These are phyloP conservation scores for Plasmodium gonderi DNA, from an alignment of 169 alveolate genomes.

Conservation along the genomic window DNA sequence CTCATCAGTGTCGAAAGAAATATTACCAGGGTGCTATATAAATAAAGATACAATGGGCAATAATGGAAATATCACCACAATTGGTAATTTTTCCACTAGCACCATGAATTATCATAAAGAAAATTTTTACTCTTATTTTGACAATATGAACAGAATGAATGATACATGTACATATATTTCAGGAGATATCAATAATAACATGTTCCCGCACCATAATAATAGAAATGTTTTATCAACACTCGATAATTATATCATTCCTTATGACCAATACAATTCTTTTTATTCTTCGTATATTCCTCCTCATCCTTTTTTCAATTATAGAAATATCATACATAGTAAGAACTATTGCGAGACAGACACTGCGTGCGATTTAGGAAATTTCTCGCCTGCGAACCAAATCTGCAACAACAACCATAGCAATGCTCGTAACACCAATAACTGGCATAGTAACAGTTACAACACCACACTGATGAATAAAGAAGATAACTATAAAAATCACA, in stretches of 20 bases:
- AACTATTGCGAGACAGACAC: not conserved
- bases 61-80: slow-evolving; percentile 1
- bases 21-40: no score
- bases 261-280: slow-evolving; percentile 6
- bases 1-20: no score
- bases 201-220: slow-evolving; percentile 13
- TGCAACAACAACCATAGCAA: not conserved
- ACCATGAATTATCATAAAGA: slow-evolving; percentile 27
- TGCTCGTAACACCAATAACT: not conserved
- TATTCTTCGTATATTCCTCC: slow-evolving; percentile 28
- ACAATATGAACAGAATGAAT: slow-evolving; percentile 10
- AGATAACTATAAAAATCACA: not conserved
- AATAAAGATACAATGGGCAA: slow-evolving; percentile 25
- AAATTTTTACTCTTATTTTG: not conserved
- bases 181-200: not conserved
- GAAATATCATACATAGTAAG: not conserved
- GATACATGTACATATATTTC: not conserved
- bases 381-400: no score
- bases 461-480: not conserved
- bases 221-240: not conserved
- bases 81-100: not conserved
- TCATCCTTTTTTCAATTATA: slow-evolving; percentile 6
- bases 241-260: slow-evolving; percentile 14
- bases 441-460: slow-evolving; percentile 1
- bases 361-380: not conserved